Evolutionary conservation across 352 stramenopile genomes (phyloP).

Genomic region (Phytophthora quininea): DNA sequence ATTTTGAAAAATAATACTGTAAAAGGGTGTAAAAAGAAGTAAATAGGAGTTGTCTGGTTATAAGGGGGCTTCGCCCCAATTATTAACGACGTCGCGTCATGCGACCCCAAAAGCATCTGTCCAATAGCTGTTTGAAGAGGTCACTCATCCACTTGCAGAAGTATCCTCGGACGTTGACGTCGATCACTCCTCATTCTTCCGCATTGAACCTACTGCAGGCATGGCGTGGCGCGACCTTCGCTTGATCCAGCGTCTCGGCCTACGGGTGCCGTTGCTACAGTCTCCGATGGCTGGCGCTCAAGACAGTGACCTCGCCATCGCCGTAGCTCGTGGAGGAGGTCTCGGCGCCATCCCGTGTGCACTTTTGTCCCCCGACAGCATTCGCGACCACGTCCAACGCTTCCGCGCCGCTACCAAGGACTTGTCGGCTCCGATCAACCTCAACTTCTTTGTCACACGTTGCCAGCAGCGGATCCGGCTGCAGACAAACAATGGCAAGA

Average conservation of each 20-base stretch:
- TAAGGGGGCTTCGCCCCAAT: too few species aligned
- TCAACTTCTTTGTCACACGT: constrained; percentile 68
- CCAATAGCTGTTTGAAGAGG: not conserved
- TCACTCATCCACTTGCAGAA: not conserved
- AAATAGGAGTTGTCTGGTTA: too few species aligned
- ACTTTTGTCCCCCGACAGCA: constrained; percentile 30
- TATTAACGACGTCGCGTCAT: too few species aligned
- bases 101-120: not conserved
- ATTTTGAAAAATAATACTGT: too few species aligned
- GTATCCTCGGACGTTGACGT: not conserved
- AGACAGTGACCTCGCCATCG: constrained; percentile 37
- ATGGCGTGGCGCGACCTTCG: constrained; percentile 39
- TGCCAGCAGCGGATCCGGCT: constrained; percentile 16
- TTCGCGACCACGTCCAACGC: constrained; percentile 35
- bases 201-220: not conserved
- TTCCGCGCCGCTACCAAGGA: constrained; percentile 37
- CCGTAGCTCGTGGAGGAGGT: constrained; percentile 37
- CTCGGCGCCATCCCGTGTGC: constrained; percentile 57
- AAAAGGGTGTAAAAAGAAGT: too few species aligned
- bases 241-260: constrained; percentile 24
- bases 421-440: constrained; percentile 50
- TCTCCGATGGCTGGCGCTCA: constrained; percentile 59
- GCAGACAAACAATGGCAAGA: constrained; percentile 40
- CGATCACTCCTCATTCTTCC: not conserved
- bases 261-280: constrained; percentile 46